Base-by-base conservation (phyloP, 73 alveolate species). In the Paramecium bursaria region DNA sequence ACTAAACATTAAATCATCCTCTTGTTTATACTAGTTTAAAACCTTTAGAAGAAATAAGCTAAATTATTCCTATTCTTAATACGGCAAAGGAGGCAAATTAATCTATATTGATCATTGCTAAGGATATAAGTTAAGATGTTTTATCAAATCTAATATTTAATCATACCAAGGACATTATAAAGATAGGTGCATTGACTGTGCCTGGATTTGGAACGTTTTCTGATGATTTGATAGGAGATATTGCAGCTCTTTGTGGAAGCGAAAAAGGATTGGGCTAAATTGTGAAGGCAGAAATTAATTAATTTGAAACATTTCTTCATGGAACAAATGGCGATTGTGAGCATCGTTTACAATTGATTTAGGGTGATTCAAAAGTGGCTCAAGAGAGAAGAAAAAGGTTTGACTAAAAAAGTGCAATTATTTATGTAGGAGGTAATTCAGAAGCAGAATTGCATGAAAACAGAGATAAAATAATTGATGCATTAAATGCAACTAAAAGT, bases 381-480 rank as follows among this genome's bases (percentile, higher is more conserved):
- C 75, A 90, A 75, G 98, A 93, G 11, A 79, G 99, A 87, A 74
- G 87, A 27, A 51, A 86, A 46, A 86, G 98, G 74, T 50, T 95
- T 73, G 75, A 77, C n/a, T 91, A 94, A 9, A 75, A 87, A 30
- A 80, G 87, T 19, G 97, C 98, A 11, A 88, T 74, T 14, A 75
- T 95, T 23, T 91, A 87, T 46, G 91, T 94, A 10, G 99, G 99
- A 23, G 92, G 91, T 5, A 57, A 74, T 11, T 85, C 95, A 25
- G 96, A 95, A 19, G 86, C 91, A 25, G 96, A 92, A 46, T 75
- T 75, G 29, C 92, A 90, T 17, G 98, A 94, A 73, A 74, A 86
- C 22, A 88, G 97, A 55, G 99, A 95, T 51, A 53, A 94, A 14
- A 89, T 95, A 11, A 96, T 94, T 17, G 99, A 95, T 75, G 50